phyloP scores from a whole-genome alignment of 2,329 filamentous ascomycete species.

The Xylaria sp. region DNA sequence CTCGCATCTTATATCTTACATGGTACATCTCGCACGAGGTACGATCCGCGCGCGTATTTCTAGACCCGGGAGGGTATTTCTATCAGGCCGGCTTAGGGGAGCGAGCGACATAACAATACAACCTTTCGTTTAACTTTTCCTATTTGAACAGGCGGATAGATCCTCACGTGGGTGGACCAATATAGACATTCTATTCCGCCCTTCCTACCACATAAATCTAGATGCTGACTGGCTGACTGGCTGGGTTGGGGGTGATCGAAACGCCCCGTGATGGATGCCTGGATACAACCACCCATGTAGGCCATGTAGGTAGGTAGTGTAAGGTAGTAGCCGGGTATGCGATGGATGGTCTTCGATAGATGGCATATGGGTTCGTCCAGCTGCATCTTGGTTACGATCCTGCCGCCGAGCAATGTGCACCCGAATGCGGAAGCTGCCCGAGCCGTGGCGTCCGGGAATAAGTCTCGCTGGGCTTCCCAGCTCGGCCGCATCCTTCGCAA shows the following conservation, averaged over 20 bases:
- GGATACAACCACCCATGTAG: background rate
- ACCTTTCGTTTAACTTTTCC: conserved; percentile 1
- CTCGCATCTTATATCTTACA: background rate
- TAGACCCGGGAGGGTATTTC: background rate
- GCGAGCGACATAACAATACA: background rate
- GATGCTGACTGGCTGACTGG: background rate
- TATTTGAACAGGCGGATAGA: background rate
- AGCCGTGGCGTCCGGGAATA: conserved; percentile 2
- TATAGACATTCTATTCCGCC: background rate
- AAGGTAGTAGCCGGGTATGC: background rate
- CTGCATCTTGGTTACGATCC: background rate
- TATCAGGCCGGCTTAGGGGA: background rate
- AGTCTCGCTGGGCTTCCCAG: background rate
- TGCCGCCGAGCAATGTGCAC: background rate
- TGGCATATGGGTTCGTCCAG: background rate
- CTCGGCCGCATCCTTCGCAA: background rate
- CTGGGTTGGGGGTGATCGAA: conserved; percentile 1
- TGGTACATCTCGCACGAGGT: background rate
- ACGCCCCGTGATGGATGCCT: background rate
- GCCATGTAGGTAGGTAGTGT: background rate
- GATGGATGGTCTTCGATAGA: background rate
- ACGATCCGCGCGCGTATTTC: conserved; percentile 1
- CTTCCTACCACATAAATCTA: background rate
- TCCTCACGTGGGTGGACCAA: background rate
- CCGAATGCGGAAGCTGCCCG: conserved; percentile 1